These are phyloP conservation scores for Choiromyces venosus DNA, from an alignment of 495 filamentous ascomycete species.

Conservation along the genomic window DNA sequence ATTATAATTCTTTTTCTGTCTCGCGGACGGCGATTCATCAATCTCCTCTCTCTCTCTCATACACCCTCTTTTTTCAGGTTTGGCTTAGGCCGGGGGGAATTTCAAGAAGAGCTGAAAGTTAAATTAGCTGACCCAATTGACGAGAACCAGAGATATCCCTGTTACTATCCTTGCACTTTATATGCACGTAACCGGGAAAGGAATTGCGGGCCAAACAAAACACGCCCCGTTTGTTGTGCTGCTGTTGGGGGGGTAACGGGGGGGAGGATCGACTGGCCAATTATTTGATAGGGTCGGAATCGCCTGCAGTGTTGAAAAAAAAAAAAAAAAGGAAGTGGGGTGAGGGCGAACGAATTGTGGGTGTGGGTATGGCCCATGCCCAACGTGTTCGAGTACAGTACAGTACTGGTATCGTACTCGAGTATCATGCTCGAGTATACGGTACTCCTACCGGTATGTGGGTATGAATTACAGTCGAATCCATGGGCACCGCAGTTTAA, in stretches of 20 bases:
- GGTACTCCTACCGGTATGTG: not conserved
- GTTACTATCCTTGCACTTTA: not conserved
- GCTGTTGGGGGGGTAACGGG: constrained; percentile 21
- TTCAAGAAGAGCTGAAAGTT: not conserved
- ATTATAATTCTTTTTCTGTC: not conserved
- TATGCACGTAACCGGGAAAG: constrained; percentile 3
- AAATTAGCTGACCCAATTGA: not conserved
- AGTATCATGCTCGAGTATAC: no score
- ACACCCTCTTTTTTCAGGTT: not conserved
- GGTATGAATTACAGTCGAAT: not conserved
- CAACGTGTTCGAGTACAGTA: not conserved
- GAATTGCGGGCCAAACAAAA: constrained; percentile 12
- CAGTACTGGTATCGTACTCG: no score
- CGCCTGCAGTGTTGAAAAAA: constrained; percentile 10
- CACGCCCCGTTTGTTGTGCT: constrained; percentile 12
- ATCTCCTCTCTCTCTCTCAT: not conserved
- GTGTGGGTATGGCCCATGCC: not conserved
- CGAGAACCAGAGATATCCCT: not conserved
- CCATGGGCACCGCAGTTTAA: not conserved
- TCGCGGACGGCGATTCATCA: not conserved
- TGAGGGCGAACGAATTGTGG: not conserved
- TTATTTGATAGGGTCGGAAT: constrained; percentile 9
- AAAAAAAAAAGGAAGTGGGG: not conserved
- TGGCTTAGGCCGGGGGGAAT: not conserved
- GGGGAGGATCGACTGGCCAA: constrained; percentile 11